A percentile compares a stretch with the other conserved stretches of the same genome.
Conservation (phyloP, 208 protist species). For the Leptomonas pyrrhocoris region DNA sequence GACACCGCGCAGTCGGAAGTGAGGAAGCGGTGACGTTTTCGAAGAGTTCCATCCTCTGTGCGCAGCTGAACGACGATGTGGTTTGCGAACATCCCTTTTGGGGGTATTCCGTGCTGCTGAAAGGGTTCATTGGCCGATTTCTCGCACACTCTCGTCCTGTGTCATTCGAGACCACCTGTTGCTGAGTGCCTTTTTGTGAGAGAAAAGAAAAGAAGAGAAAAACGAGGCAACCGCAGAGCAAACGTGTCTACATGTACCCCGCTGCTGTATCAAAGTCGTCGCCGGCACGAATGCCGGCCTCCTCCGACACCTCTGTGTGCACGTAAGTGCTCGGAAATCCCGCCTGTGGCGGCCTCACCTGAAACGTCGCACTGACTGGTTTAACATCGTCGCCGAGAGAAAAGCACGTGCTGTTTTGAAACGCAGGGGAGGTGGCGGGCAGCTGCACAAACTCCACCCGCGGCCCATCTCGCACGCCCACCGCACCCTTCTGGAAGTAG, state of each 20-base stretch:
- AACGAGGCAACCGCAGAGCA: neutral
- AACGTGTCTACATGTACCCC: neutral
- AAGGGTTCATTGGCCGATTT: no score
- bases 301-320: constrained; percentile 26
- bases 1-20: no score
- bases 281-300: constrained; percentile 28
- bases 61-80: no score
- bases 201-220: neutral
- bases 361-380: constrained; percentile 18
- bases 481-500: constrained; percentile 18
- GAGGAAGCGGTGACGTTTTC: no score
- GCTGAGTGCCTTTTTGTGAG: neutral
- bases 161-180: no score
- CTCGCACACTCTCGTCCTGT: no score
- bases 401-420: constrained; percentile 23
- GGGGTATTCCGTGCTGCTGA: no score
- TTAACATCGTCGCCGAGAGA: constrained; percentile 1
- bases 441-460: constrained; percentile 26
- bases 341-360: constrained; percentile 28
- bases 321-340: constrained; percentile 34
- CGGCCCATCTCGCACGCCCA: neutral
- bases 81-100: no score
- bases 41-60: no score
- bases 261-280: constrained; percentile 1
- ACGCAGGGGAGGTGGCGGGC: constrained; percentile 9